A percentile compares a stretch with the other conserved stretches of the same genome.
These are phyloP conservation scores for Aspergillus nidulans DNA, from an alignment of 495 filamentous ascomycete genomes.

Conservation along the genomic window DNA sequence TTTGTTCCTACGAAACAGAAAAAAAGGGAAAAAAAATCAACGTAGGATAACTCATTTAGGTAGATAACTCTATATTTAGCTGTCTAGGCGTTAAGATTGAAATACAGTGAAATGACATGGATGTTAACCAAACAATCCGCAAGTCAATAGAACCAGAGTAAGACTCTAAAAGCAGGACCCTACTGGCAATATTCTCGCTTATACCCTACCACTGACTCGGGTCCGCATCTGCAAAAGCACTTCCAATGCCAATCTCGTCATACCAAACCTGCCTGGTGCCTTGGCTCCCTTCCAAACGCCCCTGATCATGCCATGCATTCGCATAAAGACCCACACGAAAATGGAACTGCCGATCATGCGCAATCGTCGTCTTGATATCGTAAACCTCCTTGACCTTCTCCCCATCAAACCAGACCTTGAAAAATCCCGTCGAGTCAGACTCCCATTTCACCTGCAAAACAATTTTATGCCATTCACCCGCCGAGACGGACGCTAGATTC, in stretches of 20 bases:
- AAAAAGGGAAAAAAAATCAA: too few relatives aligned
- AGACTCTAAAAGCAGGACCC: too few relatives aligned
- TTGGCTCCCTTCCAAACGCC: constrained; percentile 40
- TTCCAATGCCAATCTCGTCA: constrained; percentile 49
- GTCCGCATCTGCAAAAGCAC: constrained; percentile 45
- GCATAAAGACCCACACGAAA: constrained; percentile 54
- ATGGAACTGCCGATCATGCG: constrained; percentile 43
- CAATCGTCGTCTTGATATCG: constrained; percentile 42
- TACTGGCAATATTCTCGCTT: too few relatives aligned
- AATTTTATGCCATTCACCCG: constrained; percentile 48
- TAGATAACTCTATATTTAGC: too few relatives aligned
- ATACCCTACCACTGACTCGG: constrained; percentile 13
- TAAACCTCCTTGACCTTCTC: constrained; percentile 41
- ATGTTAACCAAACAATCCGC: too few relatives aligned
- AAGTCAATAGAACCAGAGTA: too few relatives aligned
- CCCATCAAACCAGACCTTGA: constrained; percentile 50
- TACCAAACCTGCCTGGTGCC: constrained; percentile 48
- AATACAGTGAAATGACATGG: too few relatives aligned
- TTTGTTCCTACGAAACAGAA: too few relatives aligned
- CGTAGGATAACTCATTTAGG: too few relatives aligned
- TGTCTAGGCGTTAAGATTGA: too few relatives aligned
- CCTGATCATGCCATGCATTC: constrained; percentile 52
- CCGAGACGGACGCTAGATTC: constrained; percentile 34
- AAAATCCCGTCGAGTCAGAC: constrained; percentile 42
- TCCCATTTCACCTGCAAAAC: constrained; percentile 48